phyloP scores from a whole-genome alignment of 257 asterid genomes.

The Forsythia suspensa region DNA sequence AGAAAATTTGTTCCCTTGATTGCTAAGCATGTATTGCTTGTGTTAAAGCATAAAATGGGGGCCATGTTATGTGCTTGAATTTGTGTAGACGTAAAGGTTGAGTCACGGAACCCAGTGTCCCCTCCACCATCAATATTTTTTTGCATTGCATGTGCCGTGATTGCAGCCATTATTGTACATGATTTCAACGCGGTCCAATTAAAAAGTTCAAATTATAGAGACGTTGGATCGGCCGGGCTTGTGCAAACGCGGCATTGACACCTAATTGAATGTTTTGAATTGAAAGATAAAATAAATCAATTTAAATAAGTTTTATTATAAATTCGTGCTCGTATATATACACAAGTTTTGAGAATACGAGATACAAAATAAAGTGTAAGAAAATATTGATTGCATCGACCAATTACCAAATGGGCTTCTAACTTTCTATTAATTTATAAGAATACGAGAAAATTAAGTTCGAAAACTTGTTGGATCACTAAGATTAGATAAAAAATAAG shows the following conservation, averaged over 20 bases:
- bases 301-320: too few species aligned
- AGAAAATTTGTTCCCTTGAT: too few species aligned
- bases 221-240: not conserved
- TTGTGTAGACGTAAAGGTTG: constrained; percentile 37
- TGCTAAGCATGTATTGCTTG: too few species aligned
- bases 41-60: constrained; percentile 3
- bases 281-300: not conserved
- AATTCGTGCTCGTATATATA: not conserved
- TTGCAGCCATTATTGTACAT: constrained; percentile 7
- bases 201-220: not conserved
- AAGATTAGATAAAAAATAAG: too few species aligned
- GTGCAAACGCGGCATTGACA: not conserved
- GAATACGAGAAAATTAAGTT: too few species aligned
- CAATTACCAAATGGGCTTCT: not conserved
- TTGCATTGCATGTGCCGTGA: constrained; percentile 31
- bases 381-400: not conserved
- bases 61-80: constrained; percentile 25
- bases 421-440: too few species aligned
- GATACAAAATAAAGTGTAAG: not conserved
- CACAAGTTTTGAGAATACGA: not conserved
- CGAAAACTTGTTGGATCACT: too few species aligned
- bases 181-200: not conserved
- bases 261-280: not conserved
- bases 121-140: constrained; percentile 1
- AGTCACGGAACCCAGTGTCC: constrained; percentile 21